Evolutionary conservation across 176 grass and related monocot species (phyloP), one percentile per base, ranked within the genome.

Genomic region (Carex scoparia): DNA sequence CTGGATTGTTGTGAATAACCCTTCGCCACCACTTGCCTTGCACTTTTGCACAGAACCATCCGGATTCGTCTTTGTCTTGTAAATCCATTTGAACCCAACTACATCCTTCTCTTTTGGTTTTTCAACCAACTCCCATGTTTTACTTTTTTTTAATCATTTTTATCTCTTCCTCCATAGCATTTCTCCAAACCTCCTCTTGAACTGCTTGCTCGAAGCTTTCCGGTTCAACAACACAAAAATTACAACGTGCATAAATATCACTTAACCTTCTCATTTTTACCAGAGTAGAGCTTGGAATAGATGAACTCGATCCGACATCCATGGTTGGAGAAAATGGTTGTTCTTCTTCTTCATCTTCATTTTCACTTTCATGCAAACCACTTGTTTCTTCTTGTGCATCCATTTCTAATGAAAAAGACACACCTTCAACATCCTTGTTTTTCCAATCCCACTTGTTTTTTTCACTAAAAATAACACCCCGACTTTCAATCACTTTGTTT

Each of bases 381-480:
- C 16, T 56, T 28, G 16, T 0, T 35, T 35, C 33, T 35, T 35
- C 33, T 35, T 35, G 33, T 35, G 33, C 33, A 35, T 35, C 33
- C 33, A 35, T 35, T 35, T 35, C 3, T 35, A 35, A 35, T 35
- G 33, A 1, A 2, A 84, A 59, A 32, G 9, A 5, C 61, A 73
- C n/a, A 44, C 4, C 7, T 48, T 35, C 66, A 0, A 59, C 35
- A 12, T 35, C 2, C 33, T 23, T 23, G 23, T 6, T 15, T 48
- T 85, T 61, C 27, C 7, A 85, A 59, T 61, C 30, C 76, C 60
- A 86, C 27, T 33, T 65, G 1, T 32, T 86, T 61, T 23, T 23
- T 55, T 86, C 71, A 64, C 53, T 4, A 35, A 86, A 81, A 14
- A 68, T 69, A 13, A 81, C 63, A 86, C 81, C 48, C 10, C 76